Percentiles rank a stretch among this genome's conserved stretches.
Conservation (phyloP, 179 eudicot species). For the Silene vulgaris region DNA sequence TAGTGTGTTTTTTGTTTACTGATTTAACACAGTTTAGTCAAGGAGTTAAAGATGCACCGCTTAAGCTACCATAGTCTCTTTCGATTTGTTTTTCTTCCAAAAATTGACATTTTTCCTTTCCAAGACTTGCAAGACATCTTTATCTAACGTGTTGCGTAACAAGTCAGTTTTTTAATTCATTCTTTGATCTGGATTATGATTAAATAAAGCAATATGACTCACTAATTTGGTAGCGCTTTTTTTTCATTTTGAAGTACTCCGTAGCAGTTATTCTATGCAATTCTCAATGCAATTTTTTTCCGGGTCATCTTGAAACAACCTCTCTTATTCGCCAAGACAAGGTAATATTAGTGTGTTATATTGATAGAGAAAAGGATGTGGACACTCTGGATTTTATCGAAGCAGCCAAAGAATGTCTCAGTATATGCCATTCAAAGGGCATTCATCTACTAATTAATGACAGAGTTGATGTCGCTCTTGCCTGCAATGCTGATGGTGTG, state of each 20-base stretch:
- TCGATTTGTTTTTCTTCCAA: not conserved
- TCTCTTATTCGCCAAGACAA: not conserved
- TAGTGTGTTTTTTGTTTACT: not conserved
- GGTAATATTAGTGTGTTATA: not conserved
- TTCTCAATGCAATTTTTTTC: not conserved
- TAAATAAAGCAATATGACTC: not conserved
- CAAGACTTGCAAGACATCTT: no score
- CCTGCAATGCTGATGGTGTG: conserved; percentile 81
- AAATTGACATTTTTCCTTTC: no score
- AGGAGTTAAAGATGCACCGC: conserved; percentile 1
- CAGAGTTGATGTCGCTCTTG: conserved; percentile 76
- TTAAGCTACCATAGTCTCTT: not conserved
- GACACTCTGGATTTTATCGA: conserved; percentile 68
- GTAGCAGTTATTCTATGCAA: not conserved
- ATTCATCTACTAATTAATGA: conserved; percentile 74
- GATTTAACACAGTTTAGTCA: not conserved
- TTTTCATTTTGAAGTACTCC: not conserved
- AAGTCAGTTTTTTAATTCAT: not conserved
- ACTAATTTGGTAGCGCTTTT: not conserved
- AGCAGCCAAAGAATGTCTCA: conserved; percentile 64
- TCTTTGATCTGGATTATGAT: not conserved
- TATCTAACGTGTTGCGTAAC: no score
- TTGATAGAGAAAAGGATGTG: conserved; percentile 65
- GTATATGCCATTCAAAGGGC: conserved; percentile 51
- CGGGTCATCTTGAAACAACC: not conserved